phyloP scores from a whole-genome alignment of 192 early-diverging fungal species.

The Umbelopsis ramanniana region DNA sequence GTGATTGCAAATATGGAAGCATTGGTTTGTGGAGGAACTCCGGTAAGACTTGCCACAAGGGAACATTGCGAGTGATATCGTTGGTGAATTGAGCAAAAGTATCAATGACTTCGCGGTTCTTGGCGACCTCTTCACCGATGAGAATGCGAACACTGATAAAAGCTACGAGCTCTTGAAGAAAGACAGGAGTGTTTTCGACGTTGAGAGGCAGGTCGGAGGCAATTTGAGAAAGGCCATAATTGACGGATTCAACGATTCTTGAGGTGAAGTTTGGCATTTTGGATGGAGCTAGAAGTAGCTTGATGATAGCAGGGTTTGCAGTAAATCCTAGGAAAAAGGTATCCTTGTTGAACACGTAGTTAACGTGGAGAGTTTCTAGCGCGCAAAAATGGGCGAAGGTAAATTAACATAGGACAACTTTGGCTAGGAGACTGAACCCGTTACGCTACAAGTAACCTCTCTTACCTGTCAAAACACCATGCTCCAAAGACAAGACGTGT shows the following conservation, averaged over 20 bases:
- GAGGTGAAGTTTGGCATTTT: conserved; percentile 23
- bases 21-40: conserved; percentile 17
- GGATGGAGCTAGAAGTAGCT: background rate
- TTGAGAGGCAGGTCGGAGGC: background rate
- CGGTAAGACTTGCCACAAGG: conserved; percentile 25
- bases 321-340: conserved; percentile 31
- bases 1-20: conserved; percentile 22
- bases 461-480: conserved; percentile 24
- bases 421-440: too few relatives aligned
- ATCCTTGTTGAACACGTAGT: conserved; percentile 21
- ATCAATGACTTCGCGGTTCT: conserved; percentile 26
- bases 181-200: background rate
- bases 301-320: conserved; percentile 28
- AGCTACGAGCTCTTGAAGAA: conserved; percentile 32
- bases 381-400: too few relatives aligned
- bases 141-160: conserved; percentile 35
- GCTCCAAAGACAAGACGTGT: conserved; percentile 21
- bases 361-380: conserved; percentile 26
- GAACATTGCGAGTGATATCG: conserved; percentile 29
- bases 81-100: conserved; percentile 32
- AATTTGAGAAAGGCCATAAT: conserved; percentile 13
- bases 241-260: conserved; percentile 1
- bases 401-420: too few relatives aligned
- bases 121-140: conserved; percentile 27
- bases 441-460: background rate